Evolutionary conservation across 163 green algal species (phyloP).

Genomic region (Chloroidium sp.): DNA sequence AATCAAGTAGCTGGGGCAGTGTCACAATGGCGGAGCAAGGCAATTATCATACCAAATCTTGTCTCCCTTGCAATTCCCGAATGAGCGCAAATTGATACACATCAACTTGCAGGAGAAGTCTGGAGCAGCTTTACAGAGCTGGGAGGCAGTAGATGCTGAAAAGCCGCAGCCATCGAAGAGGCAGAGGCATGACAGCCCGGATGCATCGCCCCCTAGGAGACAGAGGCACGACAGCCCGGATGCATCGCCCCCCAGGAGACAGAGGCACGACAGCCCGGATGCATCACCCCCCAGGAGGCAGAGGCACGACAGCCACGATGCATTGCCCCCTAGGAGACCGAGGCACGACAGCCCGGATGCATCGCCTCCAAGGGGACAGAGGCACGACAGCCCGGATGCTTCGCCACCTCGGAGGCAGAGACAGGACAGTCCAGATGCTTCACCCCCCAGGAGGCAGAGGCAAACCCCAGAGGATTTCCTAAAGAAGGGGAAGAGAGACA

Average conservation of each 20-base stretch:
- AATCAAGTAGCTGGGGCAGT: too few relatives aligned
- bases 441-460: slow-evolving; percentile 14
- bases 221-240: slow-evolving; percentile 28
- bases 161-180: too few relatives aligned
- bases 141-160: too few relatives aligned
- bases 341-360: slow-evolving; percentile 30
- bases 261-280: slow-evolving; percentile 30
- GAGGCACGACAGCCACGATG: slow-evolving; percentile 6
- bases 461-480: not conserved
- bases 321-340: slow-evolving; percentile 25
- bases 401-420: slow-evolving; percentile 1
- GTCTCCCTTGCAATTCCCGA: too few relatives aligned
- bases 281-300: slow-evolving; percentile 8
- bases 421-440: slow-evolving; percentile 27
- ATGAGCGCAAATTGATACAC: too few relatives aligned
- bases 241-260: slow-evolving; percentile 21
- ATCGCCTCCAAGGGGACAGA: slow-evolving; percentile 20
- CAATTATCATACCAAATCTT: too few relatives aligned
- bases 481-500: not conserved
- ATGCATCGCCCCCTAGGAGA: slow-evolving; percentile 31
- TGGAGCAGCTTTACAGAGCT: too few relatives aligned
- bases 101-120: too few relatives aligned
- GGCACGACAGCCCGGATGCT: slow-evolving; percentile 32
- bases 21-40: too few relatives aligned
- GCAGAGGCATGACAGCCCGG: not conserved